These are phyloP conservation scores for Cyclocybe cylindracea DNA, from an alignment of 768 basidiomycete species.

Conservation along the genomic window DNA sequence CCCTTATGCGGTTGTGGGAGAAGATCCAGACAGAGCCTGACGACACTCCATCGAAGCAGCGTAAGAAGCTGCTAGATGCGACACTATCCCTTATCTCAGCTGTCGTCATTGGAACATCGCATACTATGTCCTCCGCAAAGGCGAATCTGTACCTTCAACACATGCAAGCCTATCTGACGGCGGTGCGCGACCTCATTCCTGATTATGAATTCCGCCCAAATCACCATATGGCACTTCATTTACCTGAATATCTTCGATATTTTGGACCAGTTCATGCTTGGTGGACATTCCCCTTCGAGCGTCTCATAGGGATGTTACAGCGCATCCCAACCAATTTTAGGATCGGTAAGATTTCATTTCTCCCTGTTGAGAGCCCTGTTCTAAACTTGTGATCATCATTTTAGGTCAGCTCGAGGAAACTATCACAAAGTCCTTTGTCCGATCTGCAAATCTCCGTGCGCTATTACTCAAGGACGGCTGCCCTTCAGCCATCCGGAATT, in stretches of 20 bases:
- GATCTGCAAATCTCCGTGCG: conserved; percentile 1
- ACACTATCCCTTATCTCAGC: conserved; percentile 19
- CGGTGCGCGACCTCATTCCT: conserved; percentile 30
- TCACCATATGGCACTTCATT: conserved; percentile 42
- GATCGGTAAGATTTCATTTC: conserved; percentile 12
- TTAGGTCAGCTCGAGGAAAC: conserved; percentile 4
- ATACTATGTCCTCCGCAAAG: conserved; percentile 4
- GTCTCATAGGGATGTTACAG: conserved; percentile 28
- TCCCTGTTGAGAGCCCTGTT: no score
- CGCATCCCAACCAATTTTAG: conserved; percentile 15
- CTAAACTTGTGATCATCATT: no score
- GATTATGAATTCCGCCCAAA: conserved; percentile 28
- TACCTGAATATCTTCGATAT: conserved; percentile 25
- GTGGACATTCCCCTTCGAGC: no score
- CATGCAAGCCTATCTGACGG: conserved; percentile 27
- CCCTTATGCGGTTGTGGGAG: conserved; percentile 36
- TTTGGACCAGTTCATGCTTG: conserved; percentile 38
- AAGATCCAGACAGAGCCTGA: no score
- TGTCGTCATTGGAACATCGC: conserved; percentile 23
- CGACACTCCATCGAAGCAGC: no score
- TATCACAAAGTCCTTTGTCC: conserved; percentile 2
- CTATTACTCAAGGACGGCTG: conserved; percentile 4
- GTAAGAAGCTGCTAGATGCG: conserved; percentile 14
- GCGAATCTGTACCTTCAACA: conserved; percentile 10
- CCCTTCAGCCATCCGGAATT: conserved; percentile 2